A percentile compares a stretch with the other conserved stretches of the same genome.
phyloP scores from a whole-genome alignment of 2,329 filamentous ascomycete genomes.

The Elsinoe ampelina region DNA sequence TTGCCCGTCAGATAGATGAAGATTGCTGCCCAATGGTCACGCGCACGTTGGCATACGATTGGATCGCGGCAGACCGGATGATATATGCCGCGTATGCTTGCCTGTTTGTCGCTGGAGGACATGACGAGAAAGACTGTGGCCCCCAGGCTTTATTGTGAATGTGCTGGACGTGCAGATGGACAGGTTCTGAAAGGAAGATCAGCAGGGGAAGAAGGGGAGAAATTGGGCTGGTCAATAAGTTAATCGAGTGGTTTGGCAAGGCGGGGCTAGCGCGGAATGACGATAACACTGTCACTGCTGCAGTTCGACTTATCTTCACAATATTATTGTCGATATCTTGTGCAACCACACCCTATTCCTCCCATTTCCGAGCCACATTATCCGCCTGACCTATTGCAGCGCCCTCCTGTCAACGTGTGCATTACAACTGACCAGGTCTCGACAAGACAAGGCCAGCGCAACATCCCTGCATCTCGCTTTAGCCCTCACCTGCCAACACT shows the following conservation, averaged over 20 bases:
- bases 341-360: constrained; percentile 7
- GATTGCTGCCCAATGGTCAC: constrained; percentile 9
- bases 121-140: not conserved
- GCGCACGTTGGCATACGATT: constrained; percentile 13
- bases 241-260: not conserved
- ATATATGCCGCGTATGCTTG: not conserved
- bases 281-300: not conserved
- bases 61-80: constrained; percentile 2
- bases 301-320: not conserved
- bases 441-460: not conserved
- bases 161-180: not conserved
- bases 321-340: not conserved
- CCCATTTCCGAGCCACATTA: not conserved
- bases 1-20: not conserved
- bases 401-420: constrained; percentile 3
- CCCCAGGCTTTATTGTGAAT: not conserved
- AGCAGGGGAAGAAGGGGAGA: not conserved
- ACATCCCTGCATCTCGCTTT: not conserved
- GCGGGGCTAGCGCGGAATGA: constrained; percentile 10
- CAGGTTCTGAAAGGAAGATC: not conserved
- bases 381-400: constrained; percentile 6
- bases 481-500: constrained; percentile 1
- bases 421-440: not conserved
- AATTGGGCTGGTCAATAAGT: too few relatives aligned
- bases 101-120: not conserved